phyloP scores from a whole-genome alignment of 2,329 filamentous ascomycete species.

The Cladosporium oxysporum region DNA sequence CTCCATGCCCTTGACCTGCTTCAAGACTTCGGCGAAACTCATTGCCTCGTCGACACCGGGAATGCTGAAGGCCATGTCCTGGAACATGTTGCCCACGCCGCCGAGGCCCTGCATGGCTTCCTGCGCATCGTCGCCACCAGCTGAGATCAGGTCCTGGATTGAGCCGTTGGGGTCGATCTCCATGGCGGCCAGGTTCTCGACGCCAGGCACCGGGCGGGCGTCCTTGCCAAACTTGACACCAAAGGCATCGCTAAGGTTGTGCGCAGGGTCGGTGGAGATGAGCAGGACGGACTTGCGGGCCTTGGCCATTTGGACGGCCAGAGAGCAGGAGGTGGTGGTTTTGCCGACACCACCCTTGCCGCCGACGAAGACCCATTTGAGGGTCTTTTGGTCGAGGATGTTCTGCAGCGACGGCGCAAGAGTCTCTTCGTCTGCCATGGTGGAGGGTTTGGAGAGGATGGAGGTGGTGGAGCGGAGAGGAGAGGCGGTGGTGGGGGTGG shows the following conservation, averaged over 20 bases:
- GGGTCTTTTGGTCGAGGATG: conserved; percentile 89
- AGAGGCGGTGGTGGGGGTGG: neutral
- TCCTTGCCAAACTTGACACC: conserved; percentile 99
- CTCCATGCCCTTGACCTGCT: conserved; percentile 97
- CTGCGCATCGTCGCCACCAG: conserved; percentile 69
- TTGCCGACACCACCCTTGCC: conserved; percentile 98
- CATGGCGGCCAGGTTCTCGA: conserved; percentile 94
- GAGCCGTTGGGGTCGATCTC: conserved; percentile 98
- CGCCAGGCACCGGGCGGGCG: conserved; percentile 86
- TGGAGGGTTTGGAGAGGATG: conserved; percentile 17
- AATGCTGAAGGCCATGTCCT: conserved; percentile 95
- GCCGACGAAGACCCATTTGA: conserved; percentile 98
- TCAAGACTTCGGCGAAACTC: conserved; percentile 98
- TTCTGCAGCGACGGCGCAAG: conserved; percentile 93
- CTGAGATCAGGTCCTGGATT: conserved; percentile 89
- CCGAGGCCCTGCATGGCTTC: conserved; percentile 69
- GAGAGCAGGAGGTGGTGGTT: conserved; percentile 98
- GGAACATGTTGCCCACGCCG: conserved; percentile 92
- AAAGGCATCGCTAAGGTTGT: conserved; percentile 97
- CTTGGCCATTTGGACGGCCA: conserved; percentile 95
- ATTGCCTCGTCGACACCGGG: conserved; percentile 99
- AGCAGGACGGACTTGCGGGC: conserved; percentile 93
- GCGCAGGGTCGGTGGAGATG: conserved; percentile 96
- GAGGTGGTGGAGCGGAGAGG: neutral
- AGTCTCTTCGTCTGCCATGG: conserved; percentile 66